These are phyloP conservation scores for Fraxinus latifolia DNA, from an alignment of 305 asterid species.

Conservation along the genomic window DNA sequence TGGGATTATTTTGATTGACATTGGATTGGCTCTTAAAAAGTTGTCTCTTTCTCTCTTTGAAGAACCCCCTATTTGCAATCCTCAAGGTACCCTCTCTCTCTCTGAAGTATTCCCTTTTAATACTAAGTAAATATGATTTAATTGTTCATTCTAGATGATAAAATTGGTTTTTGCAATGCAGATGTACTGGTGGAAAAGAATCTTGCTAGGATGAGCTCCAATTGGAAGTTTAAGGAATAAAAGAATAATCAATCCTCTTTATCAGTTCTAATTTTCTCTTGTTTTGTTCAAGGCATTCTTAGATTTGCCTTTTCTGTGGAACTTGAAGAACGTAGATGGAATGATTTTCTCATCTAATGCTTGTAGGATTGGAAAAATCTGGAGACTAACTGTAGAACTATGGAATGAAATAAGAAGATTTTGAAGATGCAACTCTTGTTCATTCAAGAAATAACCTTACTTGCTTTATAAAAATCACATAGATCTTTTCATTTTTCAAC, in stretches of 20 bases:
- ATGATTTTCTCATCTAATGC: conserved; percentile 29
- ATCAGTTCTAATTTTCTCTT: conserved; percentile 18
- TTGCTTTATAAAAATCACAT: neutral
- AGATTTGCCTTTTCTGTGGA: conserved; percentile 24
- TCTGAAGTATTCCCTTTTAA: neutral
- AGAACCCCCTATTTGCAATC: conserved; percentile 71
- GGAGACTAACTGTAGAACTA: conserved; percentile 42
- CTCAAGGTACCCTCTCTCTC: conserved; percentile 38
- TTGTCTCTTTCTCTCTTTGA: conserved; percentile 76
- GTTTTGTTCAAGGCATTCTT: conserved; percentile 24
- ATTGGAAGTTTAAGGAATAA: conserved; percentile 37
- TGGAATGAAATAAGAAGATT: conserved; percentile 32
- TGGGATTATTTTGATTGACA: conserved; percentile 74
- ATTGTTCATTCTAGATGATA: neutral
- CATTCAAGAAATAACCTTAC: neutral
- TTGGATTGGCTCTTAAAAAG: conserved; percentile 78
- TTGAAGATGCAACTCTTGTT: conserved; percentile 22
- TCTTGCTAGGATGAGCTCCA: conserved; percentile 24
- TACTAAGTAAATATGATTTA: neutral
- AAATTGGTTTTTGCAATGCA: conserved; percentile 26
- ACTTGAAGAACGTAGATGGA: conserved; percentile 22
- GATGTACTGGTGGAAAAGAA: conserved; percentile 37
- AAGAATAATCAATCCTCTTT: neutral
- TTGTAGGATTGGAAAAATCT: conserved; percentile 47
- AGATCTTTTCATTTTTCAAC: neutral